Conservation (phyloP, 371 early-diverging fungal genomes). For the Mortierella sp. region DNA sequence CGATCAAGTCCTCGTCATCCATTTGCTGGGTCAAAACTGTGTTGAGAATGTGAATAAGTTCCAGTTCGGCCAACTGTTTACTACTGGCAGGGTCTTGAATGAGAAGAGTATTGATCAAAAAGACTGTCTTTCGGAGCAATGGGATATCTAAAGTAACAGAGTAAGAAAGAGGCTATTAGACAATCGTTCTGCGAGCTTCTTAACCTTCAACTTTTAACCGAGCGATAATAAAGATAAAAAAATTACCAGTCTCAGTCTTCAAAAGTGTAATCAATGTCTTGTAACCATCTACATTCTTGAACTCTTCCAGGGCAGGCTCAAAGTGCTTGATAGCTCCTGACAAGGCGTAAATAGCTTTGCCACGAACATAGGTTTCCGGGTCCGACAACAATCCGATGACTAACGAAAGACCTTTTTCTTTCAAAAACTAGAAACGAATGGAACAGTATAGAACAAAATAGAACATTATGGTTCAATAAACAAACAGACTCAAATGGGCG, state of each 20-base stretch:
- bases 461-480: background rate
- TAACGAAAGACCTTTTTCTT: conserved; percentile 68
- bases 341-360: conserved; percentile 84
- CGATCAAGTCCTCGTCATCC: conserved; percentile 77
- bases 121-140: conserved; percentile 71
- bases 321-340: conserved; percentile 83
- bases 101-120: conserved; percentile 73
- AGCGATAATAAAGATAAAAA: background rate
- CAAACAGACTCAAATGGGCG: background rate
- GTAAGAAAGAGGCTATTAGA: conserved; percentile 3
- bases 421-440: conserved; percentile 67
- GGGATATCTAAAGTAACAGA: conserved; percentile 49
- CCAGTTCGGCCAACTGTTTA: conserved; percentile 59
- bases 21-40: conserved; percentile 62
- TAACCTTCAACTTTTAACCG: background rate
- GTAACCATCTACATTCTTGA: conserved; percentile 69
- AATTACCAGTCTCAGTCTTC: conserved; percentile 59
- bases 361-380: conserved; percentile 67
- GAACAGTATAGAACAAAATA: conserved; percentile 19
- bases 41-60: conserved; percentile 53
- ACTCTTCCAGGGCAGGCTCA: conserved; percentile 69
- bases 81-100: conserved; percentile 63
- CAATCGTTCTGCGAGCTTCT: background rate
- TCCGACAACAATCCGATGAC: conserved; percentile 72
- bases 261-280: conserved; percentile 61